These are phyloP conservation scores for Batrachochytrium dendrobatidis DNA, from an alignment of 371 early-diverging fungal genomes.

Conservation along the genomic window DNA sequence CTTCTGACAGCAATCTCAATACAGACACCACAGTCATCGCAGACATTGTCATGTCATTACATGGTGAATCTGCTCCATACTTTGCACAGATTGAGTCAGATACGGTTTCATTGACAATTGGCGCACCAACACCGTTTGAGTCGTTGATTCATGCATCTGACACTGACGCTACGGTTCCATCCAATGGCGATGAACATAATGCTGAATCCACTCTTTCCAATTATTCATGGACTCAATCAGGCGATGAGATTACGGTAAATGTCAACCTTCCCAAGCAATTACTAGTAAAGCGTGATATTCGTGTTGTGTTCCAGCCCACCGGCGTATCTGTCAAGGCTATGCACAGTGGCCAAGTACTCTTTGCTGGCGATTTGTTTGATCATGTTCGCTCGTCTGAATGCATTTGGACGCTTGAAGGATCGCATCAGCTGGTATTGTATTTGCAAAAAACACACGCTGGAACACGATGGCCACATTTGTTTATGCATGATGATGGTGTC, in stretches of 20 bases:
- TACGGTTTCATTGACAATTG: background rate
- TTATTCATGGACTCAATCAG: slow-evolving; percentile 66
- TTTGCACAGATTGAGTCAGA: background rate
- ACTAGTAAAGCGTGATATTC: slow-evolving; percentile 46
- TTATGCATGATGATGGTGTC: slow-evolving; percentile 61
- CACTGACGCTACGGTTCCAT: background rate
- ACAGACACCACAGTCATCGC: background rate
- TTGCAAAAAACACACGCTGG: slow-evolving; percentile 55
- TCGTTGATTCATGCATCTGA: background rate
- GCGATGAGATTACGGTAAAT: slow-evolving; percentile 56
- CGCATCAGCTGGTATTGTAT: slow-evolving; percentile 53
- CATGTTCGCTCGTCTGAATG: slow-evolving; percentile 53
- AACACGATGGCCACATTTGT: slow-evolving; percentile 71
- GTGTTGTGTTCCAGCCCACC: slow-evolving; percentile 44
- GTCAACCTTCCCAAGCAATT: slow-evolving; percentile 46
- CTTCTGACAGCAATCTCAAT: no score
- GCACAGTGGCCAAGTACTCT: slow-evolving; percentile 1
- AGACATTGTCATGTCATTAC: background rate
- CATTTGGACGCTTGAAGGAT: slow-evolving; percentile 67
- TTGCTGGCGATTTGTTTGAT: slow-evolving; percentile 30
- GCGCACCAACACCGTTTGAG: background rate
- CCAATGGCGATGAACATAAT: background rate
- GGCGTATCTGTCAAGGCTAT: slow-evolving; percentile 43
- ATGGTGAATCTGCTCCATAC: background rate
- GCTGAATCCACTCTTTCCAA: background rate